Percentiles rank a stretch among this genome's conserved stretches.
Conservation (phyloP, 371 early-diverging fungal species). For the Circinella umbellata region DNA sequence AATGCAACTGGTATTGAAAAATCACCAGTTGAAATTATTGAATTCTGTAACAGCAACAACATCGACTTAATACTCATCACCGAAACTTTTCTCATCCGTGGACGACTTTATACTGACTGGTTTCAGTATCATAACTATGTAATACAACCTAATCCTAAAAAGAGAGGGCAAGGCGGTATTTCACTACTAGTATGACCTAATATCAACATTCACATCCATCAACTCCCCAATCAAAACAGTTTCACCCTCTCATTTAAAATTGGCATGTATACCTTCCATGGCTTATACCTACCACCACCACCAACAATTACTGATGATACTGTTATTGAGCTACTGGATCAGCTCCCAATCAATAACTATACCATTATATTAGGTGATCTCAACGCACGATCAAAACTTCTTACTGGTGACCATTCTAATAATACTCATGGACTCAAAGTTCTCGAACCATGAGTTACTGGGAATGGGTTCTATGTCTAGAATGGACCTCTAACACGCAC, state of each 20-base stretch:
- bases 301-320: too few species aligned
- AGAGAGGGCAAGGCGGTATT: constrained; percentile 4
- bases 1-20: too few species aligned
- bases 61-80: too few species aligned
- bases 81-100: too few species aligned
- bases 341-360: not conserved
- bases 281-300: constrained; percentile 5
- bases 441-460: not conserved
- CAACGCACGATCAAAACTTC: constrained; percentile 2
- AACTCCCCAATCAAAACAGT: not conserved
- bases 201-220: not conserved
- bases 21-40: too few species aligned
- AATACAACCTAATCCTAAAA: too few species aligned
- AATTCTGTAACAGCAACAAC: too few species aligned
- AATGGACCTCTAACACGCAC: not conserved
- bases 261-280: constrained; percentile 1
- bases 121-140: constrained; percentile 12
- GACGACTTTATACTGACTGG: constrained; percentile 8
- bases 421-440: not conserved
- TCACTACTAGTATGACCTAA: constrained; percentile 4
- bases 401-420: not conserved
- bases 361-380: constrained; percentile 13
- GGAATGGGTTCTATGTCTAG: not conserved
- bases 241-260: not conserved
- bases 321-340: not conserved